Conservation (phyloP, 768 basidiomycete species). For the Podaxis carcinomalis region DNA sequence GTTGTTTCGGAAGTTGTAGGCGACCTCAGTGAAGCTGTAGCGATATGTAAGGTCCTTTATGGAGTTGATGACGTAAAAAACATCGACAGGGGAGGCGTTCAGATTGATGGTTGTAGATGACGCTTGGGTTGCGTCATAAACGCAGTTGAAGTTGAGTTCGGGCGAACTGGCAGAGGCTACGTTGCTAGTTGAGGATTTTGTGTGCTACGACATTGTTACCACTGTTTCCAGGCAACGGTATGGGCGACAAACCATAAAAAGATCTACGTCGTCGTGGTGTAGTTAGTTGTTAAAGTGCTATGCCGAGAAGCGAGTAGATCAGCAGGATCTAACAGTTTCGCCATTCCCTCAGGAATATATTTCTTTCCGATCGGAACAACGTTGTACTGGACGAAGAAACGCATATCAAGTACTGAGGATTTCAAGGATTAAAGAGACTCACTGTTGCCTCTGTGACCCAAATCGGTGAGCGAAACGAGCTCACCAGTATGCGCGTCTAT, state of each 20-base stretch:
- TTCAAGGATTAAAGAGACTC: slow-evolving; percentile 12
- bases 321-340: slow-evolving; percentile 41
- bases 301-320: slow-evolving; percentile 43
- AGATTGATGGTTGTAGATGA: slow-evolving; percentile 37
- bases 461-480: slow-evolving; percentile 47
- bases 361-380: slow-evolving; percentile 46
- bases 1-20: slow-evolving; percentile 45
- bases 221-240: slow-evolving; percentile 7
- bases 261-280: not conserved
- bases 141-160: slow-evolving; percentile 31
- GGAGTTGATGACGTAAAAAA: slow-evolving; percentile 52
- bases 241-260: not conserved
- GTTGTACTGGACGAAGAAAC: slow-evolving; percentile 26
- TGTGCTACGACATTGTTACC: slow-evolving; percentile 30
- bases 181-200: slow-evolving; percentile 21
- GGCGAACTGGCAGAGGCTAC: slow-evolving; percentile 31
- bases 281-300: slow-evolving; percentile 4
- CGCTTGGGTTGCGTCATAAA: slow-evolving; percentile 22
- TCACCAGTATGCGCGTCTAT: slow-evolving; percentile 55
- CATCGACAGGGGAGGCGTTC: slow-evolving; percentile 44
- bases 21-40: slow-evolving; percentile 49
- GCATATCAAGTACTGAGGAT: not conserved
- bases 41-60: slow-evolving; percentile 39
- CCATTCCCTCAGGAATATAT: slow-evolving; percentile 39
- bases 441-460: slow-evolving; percentile 43